Base-by-base conservation (phyloP, 441 rosid genomes). In the Syzygium syzygioides region DNA sequence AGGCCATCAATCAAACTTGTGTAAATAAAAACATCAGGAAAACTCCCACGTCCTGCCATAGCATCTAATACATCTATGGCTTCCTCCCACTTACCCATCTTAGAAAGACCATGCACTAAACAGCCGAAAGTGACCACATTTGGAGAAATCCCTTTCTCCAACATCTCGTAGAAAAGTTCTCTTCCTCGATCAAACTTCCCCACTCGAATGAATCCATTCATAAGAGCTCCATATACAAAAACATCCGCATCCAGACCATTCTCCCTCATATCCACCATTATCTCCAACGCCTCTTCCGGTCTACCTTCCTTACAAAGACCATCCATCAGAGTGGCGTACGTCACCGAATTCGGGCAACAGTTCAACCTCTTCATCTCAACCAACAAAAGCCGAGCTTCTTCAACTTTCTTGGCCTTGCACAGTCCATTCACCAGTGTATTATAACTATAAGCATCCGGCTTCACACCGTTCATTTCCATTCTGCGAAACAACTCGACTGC, bases 1-100 rank as follows among this genome's bases (percentile, higher is more conserved):
- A 96, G 94, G 48, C 97, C 95, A 88, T 93, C 93, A 41, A 93
- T 94, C 90, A 96, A 88, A 80, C 85, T 88, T 0, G 96, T 94
- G 64, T 94, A 94, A 6, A 93, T 92, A 90, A 89, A 86, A 89
- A 91, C 94, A 92, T 95, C 94, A 5, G 96, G 94, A 14, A 83
- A 89, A 92, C 93, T 92, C 89, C 95, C 94, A 34, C 87, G 90
- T 52, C 92, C 92, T 71, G 88, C 89, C 98, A 95, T 94, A 55
- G 86, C 53, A 83, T 91, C 87, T 85, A 95, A 83, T 89, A 94
- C 62, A 26, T 45, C 60, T 6, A 90, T 88, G 3, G 95, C 94
- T 90, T 93, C 95, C 85, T 90, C 91, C 91, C 91, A 90, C 89
- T 91, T 83, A 28, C 94, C 94, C 30, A 86, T 87, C 92, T 94